A percentile compares a stretch with the other conserved stretches of the same genome.
Conservation (phyloP, 305 asterid genomes). For the Stenogyne calaminthoides region DNA sequence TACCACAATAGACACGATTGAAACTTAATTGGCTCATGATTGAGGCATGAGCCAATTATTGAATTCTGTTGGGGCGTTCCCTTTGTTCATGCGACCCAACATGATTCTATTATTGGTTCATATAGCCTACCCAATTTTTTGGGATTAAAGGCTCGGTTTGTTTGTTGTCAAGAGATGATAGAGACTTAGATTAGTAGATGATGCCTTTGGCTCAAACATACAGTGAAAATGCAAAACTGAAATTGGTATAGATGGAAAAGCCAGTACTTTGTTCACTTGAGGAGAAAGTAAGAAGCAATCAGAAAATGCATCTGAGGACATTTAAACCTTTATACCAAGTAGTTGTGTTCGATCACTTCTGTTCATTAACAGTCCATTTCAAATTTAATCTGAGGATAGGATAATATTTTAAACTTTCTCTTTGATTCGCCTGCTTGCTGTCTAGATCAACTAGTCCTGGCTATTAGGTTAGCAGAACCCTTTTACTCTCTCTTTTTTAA, state of each 20-base stretch:
- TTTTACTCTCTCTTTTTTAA: neutral
- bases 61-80: no score
- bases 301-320: neutral
- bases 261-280: neutral
- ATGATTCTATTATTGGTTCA: no score
- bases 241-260: constrained; percentile 1
- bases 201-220: neutral
- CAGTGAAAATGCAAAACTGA: neutral
- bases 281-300: neutral
- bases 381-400: neutral
- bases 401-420: neutral
- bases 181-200: neutral
- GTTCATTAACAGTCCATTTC: neutral
- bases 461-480: neutral
- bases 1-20: neutral
- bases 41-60: no score
- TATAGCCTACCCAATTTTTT: no score
- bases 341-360: neutral
- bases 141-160: no score
- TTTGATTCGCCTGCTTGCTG: neutral
- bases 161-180: neutral
- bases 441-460: neutral
- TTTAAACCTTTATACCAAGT: neutral
- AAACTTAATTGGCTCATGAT: neutral
- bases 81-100: no score